These are phyloP conservation scores for Cercospora sesami DNA, from an alignment of 2,329 filamentous ascomycete genomes.

Conservation along the genomic window DNA sequence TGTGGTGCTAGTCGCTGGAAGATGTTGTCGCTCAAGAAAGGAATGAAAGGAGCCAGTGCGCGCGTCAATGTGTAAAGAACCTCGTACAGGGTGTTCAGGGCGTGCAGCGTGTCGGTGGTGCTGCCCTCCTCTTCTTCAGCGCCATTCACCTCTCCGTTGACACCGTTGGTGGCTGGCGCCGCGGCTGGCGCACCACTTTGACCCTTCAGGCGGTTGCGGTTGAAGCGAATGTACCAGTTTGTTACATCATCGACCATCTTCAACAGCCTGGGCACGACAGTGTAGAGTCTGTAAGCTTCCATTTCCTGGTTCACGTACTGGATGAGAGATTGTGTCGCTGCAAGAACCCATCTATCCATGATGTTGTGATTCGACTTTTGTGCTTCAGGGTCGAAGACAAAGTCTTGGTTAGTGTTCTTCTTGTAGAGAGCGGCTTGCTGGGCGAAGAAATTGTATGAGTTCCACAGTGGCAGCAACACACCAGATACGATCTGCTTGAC, in stretches of 20 bases:
- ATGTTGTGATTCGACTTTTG: conserved; percentile 81
- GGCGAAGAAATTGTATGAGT: conserved; percentile 95
- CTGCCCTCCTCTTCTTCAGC: conserved; percentile 65
- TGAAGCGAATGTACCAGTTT: conserved; percentile 99
- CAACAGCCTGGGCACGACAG: conserved; percentile 77
- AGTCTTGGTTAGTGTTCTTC: conserved; percentile 78
- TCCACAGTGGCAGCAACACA: conserved; percentile 89
- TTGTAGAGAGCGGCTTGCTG: conserved; percentile 82
- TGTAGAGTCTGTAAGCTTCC: conserved; percentile 72
- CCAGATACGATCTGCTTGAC: conserved; percentile 95
- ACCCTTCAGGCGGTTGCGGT: conserved; percentile 85
- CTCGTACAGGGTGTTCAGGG: conserved; percentile 91
- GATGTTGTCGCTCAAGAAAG: conserved; percentile 93
- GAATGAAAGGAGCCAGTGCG: conserved; percentile 89
- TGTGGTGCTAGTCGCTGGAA: conserved; percentile 79
- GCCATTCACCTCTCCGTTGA: conserved; percentile 26
- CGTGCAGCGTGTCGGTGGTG: conserved; percentile 77
- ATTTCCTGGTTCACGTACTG: conserved; percentile 93
- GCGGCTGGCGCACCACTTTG: conserved; percentile 28
- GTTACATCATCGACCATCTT: conserved; percentile 85
- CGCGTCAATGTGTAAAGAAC: conserved; percentile 86
- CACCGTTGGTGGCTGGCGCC: conserved; percentile 27
- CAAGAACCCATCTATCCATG: conserved; percentile 95
- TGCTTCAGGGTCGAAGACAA: conserved; percentile 72
- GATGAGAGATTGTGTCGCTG: conserved; percentile 85